A percentile compares a stretch with the other conserved stretches of the same genome.
Evolutionary conservation across 768 basidiomycete species (phyloP).

Genomic region (Mycena chlorophos): DNA sequence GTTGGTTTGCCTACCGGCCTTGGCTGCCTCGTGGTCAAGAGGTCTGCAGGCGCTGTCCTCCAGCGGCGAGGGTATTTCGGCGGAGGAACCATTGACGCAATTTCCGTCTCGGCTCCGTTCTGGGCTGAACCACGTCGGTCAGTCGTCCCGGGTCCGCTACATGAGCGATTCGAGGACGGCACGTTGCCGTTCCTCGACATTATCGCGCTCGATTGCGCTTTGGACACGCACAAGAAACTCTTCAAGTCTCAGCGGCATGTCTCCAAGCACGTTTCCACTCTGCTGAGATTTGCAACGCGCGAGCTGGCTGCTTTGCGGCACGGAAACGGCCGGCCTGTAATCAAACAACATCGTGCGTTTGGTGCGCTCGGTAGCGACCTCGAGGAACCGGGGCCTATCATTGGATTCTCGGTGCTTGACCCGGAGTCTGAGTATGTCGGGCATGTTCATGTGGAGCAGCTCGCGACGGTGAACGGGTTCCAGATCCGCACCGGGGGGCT

Average conservation of each 20-base stretch:
- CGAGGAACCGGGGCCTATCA: slow-evolving; percentile 18
- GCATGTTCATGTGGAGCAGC: slow-evolving; percentile 19
- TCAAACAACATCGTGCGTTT: slow-evolving; percentile 13
- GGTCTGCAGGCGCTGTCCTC: slow-evolving; percentile 43
- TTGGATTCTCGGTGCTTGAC: slow-evolving; percentile 17
- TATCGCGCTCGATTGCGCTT: slow-evolving; percentile 16
- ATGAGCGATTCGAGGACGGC: slow-evolving; percentile 21
- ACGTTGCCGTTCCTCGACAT: slow-evolving; percentile 22
- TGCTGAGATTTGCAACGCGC: slow-evolving; percentile 15
- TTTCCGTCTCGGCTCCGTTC: slow-evolving; percentile 45
- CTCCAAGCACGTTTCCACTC: slow-evolving; percentile 13
- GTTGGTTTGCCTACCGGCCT: slow-evolving; percentile 62
- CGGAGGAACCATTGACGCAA: slow-evolving; percentile 56
- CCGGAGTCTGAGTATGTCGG: slow-evolving; percentile 18
- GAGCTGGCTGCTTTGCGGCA: slow-evolving; percentile 14
- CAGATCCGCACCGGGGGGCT: slow-evolving; percentile 21
- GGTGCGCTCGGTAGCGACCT: neutral
- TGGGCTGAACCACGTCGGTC: slow-evolving; percentile 17
- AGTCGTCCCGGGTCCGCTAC: slow-evolving; percentile 11
- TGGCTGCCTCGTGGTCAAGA: slow-evolving; percentile 53
- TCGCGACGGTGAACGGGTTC: slow-evolving; percentile 21
- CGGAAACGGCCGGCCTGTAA: slow-evolving; percentile 18
- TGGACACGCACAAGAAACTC: slow-evolving; percentile 16
- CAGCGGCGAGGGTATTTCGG: slow-evolving; percentile 53
- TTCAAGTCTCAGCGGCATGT: slow-evolving; percentile 20